phyloP scores from a whole-genome alignment of 2,329 filamentous ascomycete species.

The Exophiala xenobiotica region DNA sequence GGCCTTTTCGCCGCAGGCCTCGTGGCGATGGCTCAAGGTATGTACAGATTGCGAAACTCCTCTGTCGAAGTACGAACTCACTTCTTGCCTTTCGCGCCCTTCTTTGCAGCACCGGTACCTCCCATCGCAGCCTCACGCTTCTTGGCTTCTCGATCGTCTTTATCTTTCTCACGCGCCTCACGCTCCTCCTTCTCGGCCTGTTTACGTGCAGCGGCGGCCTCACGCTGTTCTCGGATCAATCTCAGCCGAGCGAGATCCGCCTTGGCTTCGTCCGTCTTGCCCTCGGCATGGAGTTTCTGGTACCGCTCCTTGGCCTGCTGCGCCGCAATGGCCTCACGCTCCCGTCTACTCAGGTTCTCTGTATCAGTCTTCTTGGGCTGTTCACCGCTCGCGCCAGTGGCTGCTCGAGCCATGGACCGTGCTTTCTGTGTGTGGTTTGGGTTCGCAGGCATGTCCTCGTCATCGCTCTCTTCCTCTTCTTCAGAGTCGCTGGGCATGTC shows the following conservation, averaged over 20 bases:
- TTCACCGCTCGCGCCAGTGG: conserved; percentile 33
- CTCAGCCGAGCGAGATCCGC: conserved; percentile 81
- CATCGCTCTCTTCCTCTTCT: conserved; percentile 39
- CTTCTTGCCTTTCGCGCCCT: conserved; percentile 35
- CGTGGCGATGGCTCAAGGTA: too few relatives aligned
- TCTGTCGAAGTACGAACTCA: conserved; percentile 11
- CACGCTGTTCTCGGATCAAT: conserved; percentile 81
- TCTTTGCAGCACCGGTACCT: conserved; percentile 28
- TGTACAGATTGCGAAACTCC: too few relatives aligned
- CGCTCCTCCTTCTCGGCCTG: conserved; percentile 66
- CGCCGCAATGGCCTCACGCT: conserved; percentile 79
- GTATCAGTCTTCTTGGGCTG: conserved; percentile 58
- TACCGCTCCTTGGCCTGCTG: conserved; percentile 87
- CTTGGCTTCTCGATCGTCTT: conserved; percentile 41
- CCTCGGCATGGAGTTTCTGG: conserved; percentile 85
- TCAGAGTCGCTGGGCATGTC: conserved; percentile 68
- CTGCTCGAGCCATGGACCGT: conserved; percentile 61
- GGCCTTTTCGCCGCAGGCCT: too few relatives aligned
- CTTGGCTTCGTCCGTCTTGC: conserved; percentile 94
- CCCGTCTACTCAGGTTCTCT: conserved; percentile 63
- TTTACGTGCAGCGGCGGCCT: conserved; percentile 78
- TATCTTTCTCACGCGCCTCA: conserved; percentile 41
- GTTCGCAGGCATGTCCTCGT: conserved; percentile 65
- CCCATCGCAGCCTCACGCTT: conserved; percentile 41
- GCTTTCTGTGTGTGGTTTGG: conserved; percentile 76